These are phyloP conservation scores for Wallacemonas rigidus DNA, from an alignment of 208 protist genomes.

Conservation along the genomic window DNA sequence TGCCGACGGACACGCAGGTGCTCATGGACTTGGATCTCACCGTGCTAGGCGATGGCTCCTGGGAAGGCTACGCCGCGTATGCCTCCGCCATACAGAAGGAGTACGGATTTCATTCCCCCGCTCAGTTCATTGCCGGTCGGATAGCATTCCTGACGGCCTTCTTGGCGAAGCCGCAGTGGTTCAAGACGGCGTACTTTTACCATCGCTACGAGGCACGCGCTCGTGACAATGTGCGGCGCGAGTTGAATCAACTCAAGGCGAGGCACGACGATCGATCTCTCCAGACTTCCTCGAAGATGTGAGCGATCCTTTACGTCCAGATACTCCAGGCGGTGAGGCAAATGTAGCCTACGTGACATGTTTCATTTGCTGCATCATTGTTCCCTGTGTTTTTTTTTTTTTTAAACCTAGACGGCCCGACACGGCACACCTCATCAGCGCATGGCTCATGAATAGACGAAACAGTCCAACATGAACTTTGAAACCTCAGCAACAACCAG, in stretches of 20 bases:
- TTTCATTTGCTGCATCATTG: too few species aligned
- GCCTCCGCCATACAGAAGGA: conserved; percentile 49
- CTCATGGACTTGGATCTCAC: conserved; percentile 80
- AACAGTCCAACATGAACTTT: too few species aligned
- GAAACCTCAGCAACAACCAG: too few species aligned
- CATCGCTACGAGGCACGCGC: conserved; percentile 52
- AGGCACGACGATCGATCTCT: background rate
- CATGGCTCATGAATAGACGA: too few species aligned
- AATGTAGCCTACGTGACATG: too few species aligned
- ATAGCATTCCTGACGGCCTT: conserved; percentile 44
- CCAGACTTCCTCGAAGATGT: too few species aligned
- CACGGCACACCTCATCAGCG: too few species aligned
- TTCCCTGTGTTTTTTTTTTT: too few species aligned
- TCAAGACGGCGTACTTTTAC: conserved; percentile 77
- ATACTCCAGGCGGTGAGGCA: too few species aligned
- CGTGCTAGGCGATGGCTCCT: conserved; percentile 48
- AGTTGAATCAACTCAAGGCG: conserved; percentile 36
- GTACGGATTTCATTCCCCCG: conserved; percentile 51
- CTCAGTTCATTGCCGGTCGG: conserved; percentile 55
- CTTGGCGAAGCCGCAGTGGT: conserved; percentile 56
- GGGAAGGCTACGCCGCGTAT: conserved; percentile 39
- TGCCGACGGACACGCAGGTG: conserved; percentile 26
- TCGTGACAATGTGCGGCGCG: conserved; percentile 40
- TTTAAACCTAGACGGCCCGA: too few species aligned
- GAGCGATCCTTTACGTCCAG: too few species aligned